Conservation (phyloP, 2,329 filamentous ascomycete species). For the Ceratocystis variospora region DNA sequence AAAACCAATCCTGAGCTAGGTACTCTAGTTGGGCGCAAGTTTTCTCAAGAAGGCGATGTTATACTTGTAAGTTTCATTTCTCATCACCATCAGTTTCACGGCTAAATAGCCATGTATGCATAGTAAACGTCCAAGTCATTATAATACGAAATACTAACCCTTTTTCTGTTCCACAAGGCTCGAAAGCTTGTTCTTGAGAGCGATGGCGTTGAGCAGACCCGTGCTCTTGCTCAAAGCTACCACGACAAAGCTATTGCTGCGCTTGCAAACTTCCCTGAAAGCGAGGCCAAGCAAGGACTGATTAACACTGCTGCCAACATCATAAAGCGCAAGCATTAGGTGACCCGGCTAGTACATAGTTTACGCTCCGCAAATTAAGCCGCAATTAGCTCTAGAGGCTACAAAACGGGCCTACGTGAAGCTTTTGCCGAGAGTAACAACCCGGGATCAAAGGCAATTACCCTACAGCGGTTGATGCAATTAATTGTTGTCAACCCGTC, state of each 20-base stretch:
- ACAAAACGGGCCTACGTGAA: too few relatives aligned
- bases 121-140: too few relatives aligned
- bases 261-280: constrained; percentile 77
- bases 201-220: constrained; percentile 82
- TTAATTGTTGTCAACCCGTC: too few relatives aligned
- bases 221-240: constrained; percentile 80
- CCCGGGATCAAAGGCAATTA: too few relatives aligned
- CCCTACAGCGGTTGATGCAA: too few relatives aligned
- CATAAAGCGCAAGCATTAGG: constrained; percentile 70
- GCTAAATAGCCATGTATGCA: constrained; percentile 1
- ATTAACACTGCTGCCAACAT: constrained; percentile 92
- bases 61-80: constrained; percentile 47
- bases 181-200: constrained; percentile 70
- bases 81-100: not conserved
- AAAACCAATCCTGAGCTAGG: constrained; percentile 75
- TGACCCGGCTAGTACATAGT: not conserved
- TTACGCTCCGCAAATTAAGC: not conserved
- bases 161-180: constrained; percentile 48
- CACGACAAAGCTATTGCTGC: constrained; percentile 74
- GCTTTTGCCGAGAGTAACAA: too few relatives aligned
- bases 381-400: not conserved
- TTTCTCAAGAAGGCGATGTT: constrained; percentile 70
- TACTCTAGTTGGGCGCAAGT: constrained; percentile 80
- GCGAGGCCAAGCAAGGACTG: constrained; percentile 82
- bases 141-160: constrained; percentile 17